phyloP scores from a whole-genome alignment of 1,284 basidiomycete genomes.

The Singerocomus rubriflavus region DNA sequence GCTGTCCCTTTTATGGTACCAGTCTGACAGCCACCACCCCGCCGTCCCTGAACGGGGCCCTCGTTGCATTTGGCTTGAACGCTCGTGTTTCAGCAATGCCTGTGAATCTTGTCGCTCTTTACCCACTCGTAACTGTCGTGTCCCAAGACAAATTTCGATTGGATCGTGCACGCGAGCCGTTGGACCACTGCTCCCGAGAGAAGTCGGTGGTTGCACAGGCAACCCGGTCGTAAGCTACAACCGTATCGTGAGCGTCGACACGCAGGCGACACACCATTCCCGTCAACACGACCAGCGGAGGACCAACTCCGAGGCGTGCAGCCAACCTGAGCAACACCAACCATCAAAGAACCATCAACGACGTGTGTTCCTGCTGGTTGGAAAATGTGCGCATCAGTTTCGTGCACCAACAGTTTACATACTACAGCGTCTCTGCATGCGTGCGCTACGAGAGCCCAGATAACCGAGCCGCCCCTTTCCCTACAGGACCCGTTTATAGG shows the following conservation, averaged over 20 bases:
- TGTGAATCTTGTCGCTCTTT: conserved; percentile 2
- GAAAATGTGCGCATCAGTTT: not conserved
- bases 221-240: not conserved
- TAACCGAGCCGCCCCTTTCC: not conserved
- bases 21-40: conserved; percentile 13
- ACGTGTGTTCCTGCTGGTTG: not conserved
- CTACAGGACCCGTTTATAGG: too few relatives aligned
- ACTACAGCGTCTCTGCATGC: not conserved
- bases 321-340: not conserved
- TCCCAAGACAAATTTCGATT: not conserved
- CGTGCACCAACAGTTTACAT: conserved; percentile 9
- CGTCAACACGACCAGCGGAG: conserved; percentile 11
- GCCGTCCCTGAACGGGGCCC: conserved; percentile 25
- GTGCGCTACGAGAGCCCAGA: not conserved
- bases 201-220: not conserved
- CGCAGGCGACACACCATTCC: not conserved
- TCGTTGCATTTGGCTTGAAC: conserved; percentile 1
- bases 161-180: conserved; percentile 1
- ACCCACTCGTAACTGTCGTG: not conserved
- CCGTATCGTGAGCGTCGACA: conserved; percentile 9
- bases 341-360: too few relatives aligned
- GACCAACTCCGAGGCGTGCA: too few relatives aligned
- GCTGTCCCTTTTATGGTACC: conserved; percentile 16
- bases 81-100: conserved; percentile 18
- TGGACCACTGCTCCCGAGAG: not conserved